phyloP scores from a whole-genome alignment of 208 protist species.

The Leishmania aethiopica region DNA sequence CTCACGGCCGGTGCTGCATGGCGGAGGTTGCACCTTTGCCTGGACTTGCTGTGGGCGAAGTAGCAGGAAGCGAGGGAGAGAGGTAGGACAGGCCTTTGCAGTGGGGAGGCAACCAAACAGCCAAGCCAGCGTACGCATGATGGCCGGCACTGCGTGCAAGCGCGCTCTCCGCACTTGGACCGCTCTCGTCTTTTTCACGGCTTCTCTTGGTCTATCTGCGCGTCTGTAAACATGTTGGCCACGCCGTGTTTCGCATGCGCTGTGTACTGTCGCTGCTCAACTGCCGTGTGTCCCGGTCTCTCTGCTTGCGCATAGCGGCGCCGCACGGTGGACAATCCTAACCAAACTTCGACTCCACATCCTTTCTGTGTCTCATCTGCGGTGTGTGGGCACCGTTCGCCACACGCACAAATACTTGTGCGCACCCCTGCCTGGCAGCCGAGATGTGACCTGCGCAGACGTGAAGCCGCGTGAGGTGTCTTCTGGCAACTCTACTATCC shows the following conservation, averaged over 20 bases:
- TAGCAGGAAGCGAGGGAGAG: background rate
- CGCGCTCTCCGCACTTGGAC: background rate
- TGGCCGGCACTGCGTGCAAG: background rate
- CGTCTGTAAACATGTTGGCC: background rate
- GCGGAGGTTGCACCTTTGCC: background rate
- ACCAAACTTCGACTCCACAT: too few relatives aligned
- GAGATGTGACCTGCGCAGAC: background rate
- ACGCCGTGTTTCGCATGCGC: background rate
- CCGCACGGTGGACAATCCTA: background rate
- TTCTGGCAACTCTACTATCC: background rate
- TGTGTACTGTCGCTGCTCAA: background rate
- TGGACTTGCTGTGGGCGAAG: background rate
- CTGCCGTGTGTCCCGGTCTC: background rate
- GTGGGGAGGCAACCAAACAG: background rate
- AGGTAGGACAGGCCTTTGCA: background rate
- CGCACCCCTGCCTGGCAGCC: background rate
- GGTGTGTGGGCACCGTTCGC: background rate
- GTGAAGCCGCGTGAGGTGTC: background rate
- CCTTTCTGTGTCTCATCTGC: background rate
- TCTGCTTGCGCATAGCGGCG: background rate
- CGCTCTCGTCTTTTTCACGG: background rate
- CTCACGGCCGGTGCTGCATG: background rate
- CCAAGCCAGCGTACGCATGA: background rate
- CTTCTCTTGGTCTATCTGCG: background rate
- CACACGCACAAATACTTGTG: background rate